phyloP scores from a whole-genome alignment of 2,329 filamentous ascomycete genomes.

The Coniochaeta prunicola region DNA sequence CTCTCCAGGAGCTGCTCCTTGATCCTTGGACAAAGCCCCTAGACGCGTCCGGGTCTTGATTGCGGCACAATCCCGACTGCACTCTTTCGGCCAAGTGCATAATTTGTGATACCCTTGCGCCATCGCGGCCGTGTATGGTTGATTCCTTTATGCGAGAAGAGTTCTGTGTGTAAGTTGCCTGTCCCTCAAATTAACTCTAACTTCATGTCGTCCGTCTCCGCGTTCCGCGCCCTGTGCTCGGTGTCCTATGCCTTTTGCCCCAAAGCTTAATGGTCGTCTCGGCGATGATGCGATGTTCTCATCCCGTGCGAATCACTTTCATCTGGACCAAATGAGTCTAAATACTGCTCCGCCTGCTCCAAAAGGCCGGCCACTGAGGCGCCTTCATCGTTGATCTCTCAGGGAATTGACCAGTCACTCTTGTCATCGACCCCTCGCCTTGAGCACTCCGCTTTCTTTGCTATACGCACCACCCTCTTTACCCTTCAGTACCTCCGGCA shows the following conservation, averaged over 20 bases:
- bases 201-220: background rate
- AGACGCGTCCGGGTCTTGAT: background rate
- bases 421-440: background rate
- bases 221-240: background rate
- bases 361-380: background rate
- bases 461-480: background rate
- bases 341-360: background rate
- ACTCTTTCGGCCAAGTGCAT: background rate
- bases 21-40: background rate
- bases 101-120: background rate
- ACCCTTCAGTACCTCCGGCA: constrained; percentile 4
- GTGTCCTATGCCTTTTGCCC: background rate
- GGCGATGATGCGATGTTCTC: background rate
- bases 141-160: constrained; percentile 16
- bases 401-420: background rate
- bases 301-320: background rate
- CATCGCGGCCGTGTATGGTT: background rate
- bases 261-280: background rate
- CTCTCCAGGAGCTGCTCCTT: background rate
- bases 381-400: background rate
- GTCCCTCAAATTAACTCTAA: background rate
- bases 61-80: background rate
- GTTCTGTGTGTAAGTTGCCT: constrained; percentile 20
- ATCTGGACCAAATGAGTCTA: background rate
- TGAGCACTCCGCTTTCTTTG: background rate